A percentile compares a stretch with the other conserved stretches of the same genome.
Evolutionary conservation across 805 yeast genomes (phyloP).

Genomic region (Candida tallmaniae): DNA sequence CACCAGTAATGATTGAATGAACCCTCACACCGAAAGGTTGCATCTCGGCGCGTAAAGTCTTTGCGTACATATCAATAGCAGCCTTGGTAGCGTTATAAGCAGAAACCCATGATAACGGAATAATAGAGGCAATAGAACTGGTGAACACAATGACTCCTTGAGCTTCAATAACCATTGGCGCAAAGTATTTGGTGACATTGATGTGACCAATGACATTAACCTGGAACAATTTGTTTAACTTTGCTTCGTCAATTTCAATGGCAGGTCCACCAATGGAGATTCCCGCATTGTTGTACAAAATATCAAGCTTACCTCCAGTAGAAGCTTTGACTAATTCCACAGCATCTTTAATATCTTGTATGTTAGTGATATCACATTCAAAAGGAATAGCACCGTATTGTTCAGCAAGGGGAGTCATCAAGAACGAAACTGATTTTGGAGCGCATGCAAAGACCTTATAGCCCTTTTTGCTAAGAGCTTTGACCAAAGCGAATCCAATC

Average conservation of each 20-base stretch:
- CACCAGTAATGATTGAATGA: constrained; percentile 16
- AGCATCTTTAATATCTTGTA: constrained; percentile 22
- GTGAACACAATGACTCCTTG: constrained; percentile 37
- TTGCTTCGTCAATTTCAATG: constrained; percentile 25
- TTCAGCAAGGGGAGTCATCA: constrained; percentile 22
- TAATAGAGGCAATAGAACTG: constrained; percentile 26
- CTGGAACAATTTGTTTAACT: constrained; percentile 19
- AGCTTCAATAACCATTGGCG: constrained; percentile 23
- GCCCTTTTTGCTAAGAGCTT: constrained; percentile 39
- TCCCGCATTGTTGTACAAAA: constrained; percentile 43
- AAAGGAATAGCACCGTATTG: constrained; percentile 23
- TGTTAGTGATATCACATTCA: constrained; percentile 32
- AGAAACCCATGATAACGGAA: constrained; percentile 29
- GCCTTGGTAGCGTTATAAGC: constrained; percentile 33
- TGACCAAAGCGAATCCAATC: constrained; percentile 41
- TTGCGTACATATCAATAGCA: constrained; percentile 15
- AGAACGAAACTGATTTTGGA: constrained; percentile 17
- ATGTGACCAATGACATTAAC: constrained; percentile 39
- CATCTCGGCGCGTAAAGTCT: constrained; percentile 13
- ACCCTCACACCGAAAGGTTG: constrained; percentile 18
- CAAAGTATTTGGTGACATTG: constrained; percentile 28
- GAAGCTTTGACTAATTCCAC: constrained; percentile 17
- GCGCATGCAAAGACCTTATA: constrained; percentile 35
- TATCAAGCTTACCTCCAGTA: constrained; percentile 30
- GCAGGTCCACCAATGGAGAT: constrained; percentile 21